phyloP scores from a whole-genome alignment of 306 rosid genomes.

The Arachis stenosperma region DNA sequence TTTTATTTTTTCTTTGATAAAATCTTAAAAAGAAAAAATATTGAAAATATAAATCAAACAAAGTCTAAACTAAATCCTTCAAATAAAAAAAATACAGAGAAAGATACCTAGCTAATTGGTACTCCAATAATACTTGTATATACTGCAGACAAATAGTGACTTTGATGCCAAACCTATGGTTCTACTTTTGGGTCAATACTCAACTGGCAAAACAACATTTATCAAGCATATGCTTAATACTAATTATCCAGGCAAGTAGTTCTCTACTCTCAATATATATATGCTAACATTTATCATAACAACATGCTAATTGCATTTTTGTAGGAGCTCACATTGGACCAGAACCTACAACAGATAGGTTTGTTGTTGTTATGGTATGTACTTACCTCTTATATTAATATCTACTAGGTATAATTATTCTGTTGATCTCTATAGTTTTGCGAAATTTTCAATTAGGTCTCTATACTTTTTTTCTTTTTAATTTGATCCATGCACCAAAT shows the following conservation, averaged over 20 bases:
- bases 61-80: no score
- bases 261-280: slow-evolving; percentile 1
- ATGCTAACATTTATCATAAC: not conserved
- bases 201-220: slow-evolving; percentile 97
- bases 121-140: slow-evolving; percentile 17
- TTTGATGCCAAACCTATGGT: slow-evolving; percentile 98
- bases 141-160: slow-evolving; percentile 85
- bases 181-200: slow-evolving; percentile 96
- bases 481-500: no score
- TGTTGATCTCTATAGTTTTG: no score
- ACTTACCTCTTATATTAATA: not conserved
- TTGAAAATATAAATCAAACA: no score
- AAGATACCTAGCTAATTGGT: slow-evolving; percentile 14
- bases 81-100: not conserved
- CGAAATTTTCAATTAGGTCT: no score
- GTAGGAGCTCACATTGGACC: slow-evolving; percentile 99
- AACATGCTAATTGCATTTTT: not conserved
- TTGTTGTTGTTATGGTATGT: slow-evolving; percentile 96
- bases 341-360: slow-evolving; percentile 97
- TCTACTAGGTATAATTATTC: no score
- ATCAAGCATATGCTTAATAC: slow-evolving; percentile 83
- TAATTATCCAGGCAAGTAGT: slow-evolving; percentile 84
- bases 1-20: no score
- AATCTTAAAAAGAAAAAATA: no score
- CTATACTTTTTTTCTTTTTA: no score